These are phyloP conservation scores for Exophiala spinifera DNA, from an alignment of 2,329 filamentous ascomycete genomes.

Conservation along the genomic window DNA sequence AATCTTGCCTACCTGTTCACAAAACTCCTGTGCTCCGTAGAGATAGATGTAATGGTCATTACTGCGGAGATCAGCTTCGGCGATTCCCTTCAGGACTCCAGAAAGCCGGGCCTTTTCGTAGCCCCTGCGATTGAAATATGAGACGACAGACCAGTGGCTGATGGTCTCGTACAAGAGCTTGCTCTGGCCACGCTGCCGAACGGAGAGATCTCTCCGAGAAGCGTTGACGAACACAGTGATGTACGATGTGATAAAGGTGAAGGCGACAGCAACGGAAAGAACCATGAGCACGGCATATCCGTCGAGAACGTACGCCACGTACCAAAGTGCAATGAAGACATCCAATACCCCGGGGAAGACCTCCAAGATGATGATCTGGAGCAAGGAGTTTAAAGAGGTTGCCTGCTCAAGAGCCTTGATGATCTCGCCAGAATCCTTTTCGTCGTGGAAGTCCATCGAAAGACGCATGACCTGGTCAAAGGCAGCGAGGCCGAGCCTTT, in stretches of 20 bases:
- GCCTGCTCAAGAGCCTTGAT: slow-evolving; percentile 9
- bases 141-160: slow-evolving; percentile 1
- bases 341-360: not conserved
- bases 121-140: not conserved
- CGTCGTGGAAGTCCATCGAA: slow-evolving; percentile 10
- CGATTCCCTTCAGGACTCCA: not conserved
- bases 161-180: slow-evolving; percentile 3
- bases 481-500: not conserved
- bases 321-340: not conserved
- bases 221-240: not conserved
- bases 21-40: not conserved
- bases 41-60: not conserved
- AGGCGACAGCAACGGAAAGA: not conserved
- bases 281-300: not conserved
- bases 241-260: slow-evolving; percentile 1
- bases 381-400: slow-evolving; percentile 4
- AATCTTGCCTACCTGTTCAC: not conserved
- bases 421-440: slow-evolving; percentile 8
- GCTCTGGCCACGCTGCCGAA: not conserved
- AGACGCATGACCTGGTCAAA: slow-evolving; percentile 8
- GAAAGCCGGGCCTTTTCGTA: not conserved
- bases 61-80: not conserved
- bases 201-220: not conserved
- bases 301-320: not conserved
- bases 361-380: slow-evolving; percentile 1